Conservation (phyloP, 306 rosid species). For the Sphenostylis stenocarpa region DNA sequence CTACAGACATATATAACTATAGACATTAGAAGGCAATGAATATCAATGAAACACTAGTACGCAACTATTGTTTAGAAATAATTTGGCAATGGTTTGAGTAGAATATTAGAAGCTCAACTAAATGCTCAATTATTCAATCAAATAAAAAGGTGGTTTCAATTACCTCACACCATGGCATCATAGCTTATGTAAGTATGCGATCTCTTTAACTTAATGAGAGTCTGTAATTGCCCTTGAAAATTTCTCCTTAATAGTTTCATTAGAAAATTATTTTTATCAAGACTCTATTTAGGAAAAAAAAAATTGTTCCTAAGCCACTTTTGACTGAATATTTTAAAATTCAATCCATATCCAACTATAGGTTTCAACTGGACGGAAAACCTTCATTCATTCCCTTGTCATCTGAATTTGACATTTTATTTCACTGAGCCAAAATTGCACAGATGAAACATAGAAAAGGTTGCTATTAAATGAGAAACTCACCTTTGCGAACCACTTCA, state of each 20-base stretch:
- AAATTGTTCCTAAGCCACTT: no score
- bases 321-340: no score
- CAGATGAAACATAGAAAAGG: background rate
- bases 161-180: no score
- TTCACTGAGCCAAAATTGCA: background rate
- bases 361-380: no score
- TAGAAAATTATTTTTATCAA: background rate
- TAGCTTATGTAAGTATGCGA: background rate
- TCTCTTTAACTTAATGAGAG: no score
- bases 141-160: no score
- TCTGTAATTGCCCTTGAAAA: background rate
- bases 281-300: no score
- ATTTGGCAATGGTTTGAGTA: background rate
- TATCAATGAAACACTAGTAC: background rate
- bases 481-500: background rate
- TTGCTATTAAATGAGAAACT: background rate
- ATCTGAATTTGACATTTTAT: background rate
- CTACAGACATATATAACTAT: background rate
- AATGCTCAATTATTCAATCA: background rate
- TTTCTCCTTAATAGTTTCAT: background rate
- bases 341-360: no score
- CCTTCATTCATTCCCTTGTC: background rate
- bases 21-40: background rate
- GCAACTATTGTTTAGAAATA: background rate
- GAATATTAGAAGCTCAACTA: background rate